Conservation (phyloP, 495 filamentous ascomycete genomes). For the Penicillium lividum region DNA sequence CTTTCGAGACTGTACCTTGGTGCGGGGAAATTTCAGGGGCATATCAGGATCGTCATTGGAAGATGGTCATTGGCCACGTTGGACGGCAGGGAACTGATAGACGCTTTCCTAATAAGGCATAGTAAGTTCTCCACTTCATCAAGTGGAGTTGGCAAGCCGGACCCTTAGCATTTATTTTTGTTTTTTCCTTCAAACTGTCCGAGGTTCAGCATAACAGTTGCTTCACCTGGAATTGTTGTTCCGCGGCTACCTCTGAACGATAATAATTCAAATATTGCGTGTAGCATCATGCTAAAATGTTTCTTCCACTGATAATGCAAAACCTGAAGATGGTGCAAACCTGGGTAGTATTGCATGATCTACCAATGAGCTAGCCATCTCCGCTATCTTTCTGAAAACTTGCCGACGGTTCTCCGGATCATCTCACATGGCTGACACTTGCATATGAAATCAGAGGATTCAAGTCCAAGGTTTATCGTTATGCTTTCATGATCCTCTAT, state of each 20-base stretch:
- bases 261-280: background rate
- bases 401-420: background rate
- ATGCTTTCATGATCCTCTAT: too few relatives aligned
- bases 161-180: background rate
- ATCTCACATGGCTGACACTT: background rate
- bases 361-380: background rate
- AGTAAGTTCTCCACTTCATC: background rate
- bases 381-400: background rate
- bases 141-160: background rate
- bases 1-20: background rate
- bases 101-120: background rate
- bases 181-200: background rate
- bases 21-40: constrained; percentile 10
- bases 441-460: too few relatives aligned
- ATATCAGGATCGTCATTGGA: constrained; percentile 15
- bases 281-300: background rate
- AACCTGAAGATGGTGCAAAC: background rate
- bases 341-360: background rate
- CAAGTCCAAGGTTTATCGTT: too few relatives aligned
- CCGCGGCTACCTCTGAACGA: background rate
- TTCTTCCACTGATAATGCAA: background rate
- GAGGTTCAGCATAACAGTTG: background rate
- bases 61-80: constrained; percentile 2
- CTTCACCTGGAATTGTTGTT: background rate
- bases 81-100: background rate